Base-by-base conservation (phyloP, 2,329 filamentous ascomycete genomes). In the Tolypocladium tropicale region DNA sequence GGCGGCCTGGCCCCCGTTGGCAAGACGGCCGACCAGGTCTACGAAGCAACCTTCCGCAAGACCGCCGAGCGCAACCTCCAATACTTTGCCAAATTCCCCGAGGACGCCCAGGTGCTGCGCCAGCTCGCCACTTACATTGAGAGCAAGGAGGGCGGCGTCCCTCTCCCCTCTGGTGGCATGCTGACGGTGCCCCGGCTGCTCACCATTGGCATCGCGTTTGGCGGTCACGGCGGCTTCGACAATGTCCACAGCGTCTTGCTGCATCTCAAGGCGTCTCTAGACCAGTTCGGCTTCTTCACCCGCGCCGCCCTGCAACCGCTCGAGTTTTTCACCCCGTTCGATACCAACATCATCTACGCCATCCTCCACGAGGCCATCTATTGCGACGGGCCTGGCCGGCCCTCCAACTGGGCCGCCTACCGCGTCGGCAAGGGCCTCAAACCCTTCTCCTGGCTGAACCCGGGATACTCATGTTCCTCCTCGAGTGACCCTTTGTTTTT, bases 341-440 rank as follows among this genome's bases (percentile, higher is more conserved):
- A 96, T 65, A 80, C 82, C 43, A 83, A 85, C 62, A 83, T 93
- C 56, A 82, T 96, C 58, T 97, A 96, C 68, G 87, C 89, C 28
- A 77, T 96, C 41, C 75, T 96, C 3, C 93, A 97, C 67, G 93
- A 97, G 71, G 79, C 89, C 9, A 86, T 92, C 62, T 97, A 96
- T 76, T 93, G 88, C 68, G 83, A 88, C 69, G 81, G 82, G 58
- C 81, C 76, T 4, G 76, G 77, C 9, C 68, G 79, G 36, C 77
- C 82, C 10, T 86, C 89, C 2, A 80, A 83, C 56, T 96, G 91
- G 91, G 85, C 90, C 6, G 88, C 89, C 2, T 76, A 86, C 41
- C 78, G 85, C 2, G 73, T 91, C 54, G 78, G 86, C 61, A 70
- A 78, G 60, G 59, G 65, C 14, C 65, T 79, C 6, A 64, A 71